These are phyloP conservation scores for Rhodotorula diobovata DNA, from an alignment of 768 basidiomycete species.

Conservation along the genomic window DNA sequence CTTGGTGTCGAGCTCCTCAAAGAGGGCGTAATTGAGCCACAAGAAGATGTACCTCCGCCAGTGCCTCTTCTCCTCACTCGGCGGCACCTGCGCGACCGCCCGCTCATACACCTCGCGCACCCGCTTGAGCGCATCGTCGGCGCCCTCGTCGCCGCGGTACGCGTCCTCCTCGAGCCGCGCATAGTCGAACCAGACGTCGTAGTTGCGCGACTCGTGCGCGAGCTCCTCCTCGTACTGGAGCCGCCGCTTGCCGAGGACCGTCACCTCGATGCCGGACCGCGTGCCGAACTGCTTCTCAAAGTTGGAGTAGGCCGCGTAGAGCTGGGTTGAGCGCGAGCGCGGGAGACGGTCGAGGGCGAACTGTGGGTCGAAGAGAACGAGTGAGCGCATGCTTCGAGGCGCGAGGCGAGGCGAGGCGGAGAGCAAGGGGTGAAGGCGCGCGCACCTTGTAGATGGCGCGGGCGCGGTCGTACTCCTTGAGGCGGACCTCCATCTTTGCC, in stretches of 20 bases:
- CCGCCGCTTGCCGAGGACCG: conserved; percentile 92
- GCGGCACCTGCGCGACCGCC: conserved; percentile 91
- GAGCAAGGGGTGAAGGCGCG: not conserved
- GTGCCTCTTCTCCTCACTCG: conserved; percentile 84
- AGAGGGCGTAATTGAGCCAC: conserved; percentile 75
- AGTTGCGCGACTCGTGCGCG: conserved; percentile 82
- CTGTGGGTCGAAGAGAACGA: conserved; percentile 49
- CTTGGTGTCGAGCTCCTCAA: conserved; percentile 94
- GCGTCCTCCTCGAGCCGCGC: conserved; percentile 87
- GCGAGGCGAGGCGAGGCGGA: not conserved
- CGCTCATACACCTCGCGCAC: conserved; percentile 93
- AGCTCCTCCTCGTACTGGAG: conserved; percentile 99
- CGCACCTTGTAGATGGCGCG: conserved; percentile 91
- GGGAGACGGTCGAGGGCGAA: conserved; percentile 92
- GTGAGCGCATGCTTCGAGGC: too few species aligned
- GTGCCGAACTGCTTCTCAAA: conserved; percentile 98
- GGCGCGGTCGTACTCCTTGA: conserved; percentile 95
- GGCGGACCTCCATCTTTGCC: conserved; percentile 92
- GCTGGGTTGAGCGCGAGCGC: conserved; percentile 75
- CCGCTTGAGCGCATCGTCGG: conserved; percentile 59
- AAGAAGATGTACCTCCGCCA: conserved; percentile 52
- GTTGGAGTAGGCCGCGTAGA: conserved; percentile 91
- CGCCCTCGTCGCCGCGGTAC: conserved; percentile 65
- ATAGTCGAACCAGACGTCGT: conserved; percentile 98
- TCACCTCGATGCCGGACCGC: conserved; percentile 77